These are phyloP conservation scores for Rhizophora mangle DNA, from an alignment of 345 rosid genomes.

Conservation along the genomic window DNA sequence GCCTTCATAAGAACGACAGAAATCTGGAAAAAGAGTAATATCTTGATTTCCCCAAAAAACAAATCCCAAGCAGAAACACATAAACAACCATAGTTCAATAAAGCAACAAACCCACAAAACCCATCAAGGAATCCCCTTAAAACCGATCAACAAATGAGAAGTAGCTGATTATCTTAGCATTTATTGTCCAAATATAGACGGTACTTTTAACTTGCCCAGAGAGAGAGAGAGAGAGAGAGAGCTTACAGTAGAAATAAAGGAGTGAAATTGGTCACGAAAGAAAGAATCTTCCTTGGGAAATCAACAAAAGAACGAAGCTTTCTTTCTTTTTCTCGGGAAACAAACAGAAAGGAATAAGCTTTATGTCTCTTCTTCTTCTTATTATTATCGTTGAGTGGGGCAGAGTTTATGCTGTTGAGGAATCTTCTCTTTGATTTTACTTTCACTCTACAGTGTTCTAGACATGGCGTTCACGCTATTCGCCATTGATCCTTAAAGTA, in stretches of 20 bases:
- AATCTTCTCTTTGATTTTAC: background rate
- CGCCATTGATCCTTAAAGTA: no score
- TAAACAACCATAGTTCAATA: no score
- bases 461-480: no score
- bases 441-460: background rate
- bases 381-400: background rate
- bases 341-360: background rate
- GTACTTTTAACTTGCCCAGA: background rate
- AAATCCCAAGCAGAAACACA: no score
- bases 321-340: no score
- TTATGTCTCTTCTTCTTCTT: background rate
- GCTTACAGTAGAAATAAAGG: background rate
- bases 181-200: background rate
- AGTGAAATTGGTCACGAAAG: slow-evolving; percentile 4
- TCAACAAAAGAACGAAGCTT: background rate
- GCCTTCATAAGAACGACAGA: no score
- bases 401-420: background rate
- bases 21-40: no score
- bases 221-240: background rate
- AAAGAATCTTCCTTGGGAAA: background rate
- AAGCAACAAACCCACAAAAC: background rate
- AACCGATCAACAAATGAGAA: background rate
- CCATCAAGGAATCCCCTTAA: background rate
- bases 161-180: no score
- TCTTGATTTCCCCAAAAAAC: no score